phyloP scores from a whole-genome alignment of 2,329 filamentous ascomycete genomes.

The Colletotrichum phormii region DNA sequence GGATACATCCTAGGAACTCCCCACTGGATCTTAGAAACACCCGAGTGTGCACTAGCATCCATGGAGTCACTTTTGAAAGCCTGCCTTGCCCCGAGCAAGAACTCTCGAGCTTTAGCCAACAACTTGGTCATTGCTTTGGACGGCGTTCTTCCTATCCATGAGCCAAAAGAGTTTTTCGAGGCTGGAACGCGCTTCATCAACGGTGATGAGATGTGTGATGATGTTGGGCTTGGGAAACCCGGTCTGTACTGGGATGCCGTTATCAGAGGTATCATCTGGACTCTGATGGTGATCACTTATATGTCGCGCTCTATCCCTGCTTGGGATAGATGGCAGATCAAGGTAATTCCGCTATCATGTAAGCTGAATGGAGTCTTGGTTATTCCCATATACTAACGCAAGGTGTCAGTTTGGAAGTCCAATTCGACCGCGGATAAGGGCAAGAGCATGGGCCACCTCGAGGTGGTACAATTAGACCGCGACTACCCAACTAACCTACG shows the following conservation, averaged over 20 bases:
- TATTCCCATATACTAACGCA: not conserved
- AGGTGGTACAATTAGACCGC: too few relatives aligned
- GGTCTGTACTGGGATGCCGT: not conserved
- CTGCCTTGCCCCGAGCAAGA: not conserved
- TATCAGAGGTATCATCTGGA: not conserved
- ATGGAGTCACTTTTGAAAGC: not conserved
- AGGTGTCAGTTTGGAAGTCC: too few relatives aligned
- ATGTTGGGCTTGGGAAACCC: not conserved
- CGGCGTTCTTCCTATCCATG: not conserved
- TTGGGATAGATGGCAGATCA: not conserved
- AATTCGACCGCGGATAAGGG: too few relatives aligned
- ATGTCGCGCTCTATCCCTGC: not conserved
- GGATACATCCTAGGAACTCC: too few relatives aligned
- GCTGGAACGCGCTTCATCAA: not conserved
- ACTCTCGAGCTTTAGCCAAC: not conserved
- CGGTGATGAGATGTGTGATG: not conserved
- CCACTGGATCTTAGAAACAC: too few relatives aligned
- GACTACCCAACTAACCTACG: too few relatives aligned
- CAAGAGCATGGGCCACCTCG: too few relatives aligned
- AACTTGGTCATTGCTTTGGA: not conserved
- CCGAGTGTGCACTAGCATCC: not conserved
- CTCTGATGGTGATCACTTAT: not conserved
- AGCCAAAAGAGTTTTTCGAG: not conserved
- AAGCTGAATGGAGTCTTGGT: too few relatives aligned
- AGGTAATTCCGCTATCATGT: not conserved